Evolutionary conservation across 371 early-diverging fungal genomes (phyloP), one percentile per base, ranked within the genome.

Genomic region (Mucor velutinosus): DNA sequence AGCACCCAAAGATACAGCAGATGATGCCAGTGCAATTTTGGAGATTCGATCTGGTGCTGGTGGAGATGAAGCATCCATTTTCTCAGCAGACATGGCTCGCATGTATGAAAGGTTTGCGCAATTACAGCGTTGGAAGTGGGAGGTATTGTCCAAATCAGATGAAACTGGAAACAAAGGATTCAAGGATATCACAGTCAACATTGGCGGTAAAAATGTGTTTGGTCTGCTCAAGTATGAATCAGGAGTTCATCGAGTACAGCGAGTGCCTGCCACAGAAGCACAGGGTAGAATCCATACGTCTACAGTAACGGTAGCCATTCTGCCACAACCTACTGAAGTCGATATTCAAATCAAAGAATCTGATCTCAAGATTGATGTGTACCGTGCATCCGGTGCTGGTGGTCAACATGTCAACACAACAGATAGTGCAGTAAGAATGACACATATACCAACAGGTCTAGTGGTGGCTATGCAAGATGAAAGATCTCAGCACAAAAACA

Each of bases 381-480:
- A 87, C 71, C 77, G 95, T 1, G 90, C 95, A 15, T 89, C 89
- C 6, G 95, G 95, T 23, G 87, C 92, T 7, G 95, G 95, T 35
- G 95, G 95, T 4, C 95, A 95, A 79, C 95, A 96, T 72, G 97
- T 98, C 29, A 98, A 98, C 67, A 97, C 93, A 7, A 98, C 98
- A 0, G 97, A 97, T 65, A 92, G 93, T 71, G 98, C 98, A 0
- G 97, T 98, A 19, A 86, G 98, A 21, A 87, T 98, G 19, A 95
- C 95, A 4, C 98, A 98, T 82, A 68, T 97, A 25, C 95, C 97
- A 8, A 94, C 95, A 3, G 98, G 97, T 0, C 83, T 94, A 32
- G 88, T 87, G 7, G 94, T 96, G 1, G 89, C 91, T 29, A 94
- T 93, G 84, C 97, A 97, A 81, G 93, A 92, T 64, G 94, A 95